Evolutionary conservation across 2,329 filamentous ascomycete genomes (phyloP), one percentile per base, ranked within the genome.

Genomic region (Verruconis gallopava): DNA sequence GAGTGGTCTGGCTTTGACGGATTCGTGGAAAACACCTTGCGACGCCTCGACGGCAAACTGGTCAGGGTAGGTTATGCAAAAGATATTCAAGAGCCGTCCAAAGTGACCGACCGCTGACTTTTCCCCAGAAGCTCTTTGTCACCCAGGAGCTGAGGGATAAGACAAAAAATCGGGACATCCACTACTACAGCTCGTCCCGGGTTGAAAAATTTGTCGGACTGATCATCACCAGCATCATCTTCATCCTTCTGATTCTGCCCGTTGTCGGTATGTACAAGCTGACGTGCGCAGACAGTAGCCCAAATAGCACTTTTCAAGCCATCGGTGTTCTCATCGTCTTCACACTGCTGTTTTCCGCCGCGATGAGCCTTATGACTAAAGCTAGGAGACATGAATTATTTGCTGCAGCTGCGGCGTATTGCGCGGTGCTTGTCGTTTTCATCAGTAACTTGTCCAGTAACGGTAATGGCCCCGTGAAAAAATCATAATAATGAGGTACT

Each of bases 271-370:
- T 66, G 55, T 65, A 63, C 45, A 47, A 56, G 20, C 45, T 65
- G 0, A 60, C 61, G 0, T 49, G 50, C 2, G 52, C 50, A 1
- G 52, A 51, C 0, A 47, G 48, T 3, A 50, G 36, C 18, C 21
- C 12, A 3, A 19, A 49, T 5, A 50, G 57, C 12, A 61, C 62
- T 0, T 55, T 65, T 22, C 57, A 60, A 38, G 60, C 62, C 0
- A 60, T 65, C 2, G 61, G 59, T 3, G 59, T 66, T 0, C 38
- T 66, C 11, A 58, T 65, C 4, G 59, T 64, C 0, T 66, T 66
- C 36, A 65, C 62, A 2, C 46, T 55, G 2, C 35, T 57, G 5
- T 55, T 55, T 43, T 52, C 48, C 12, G 43, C 42, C 2, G 57
- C 58, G 1, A 62, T 62, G 57, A 54, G 52, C 43, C 21, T 61